phyloP scores from a whole-genome alignment of 2,329 filamentous ascomycete genomes.

The Pseudocercospora macadamiae region DNA sequence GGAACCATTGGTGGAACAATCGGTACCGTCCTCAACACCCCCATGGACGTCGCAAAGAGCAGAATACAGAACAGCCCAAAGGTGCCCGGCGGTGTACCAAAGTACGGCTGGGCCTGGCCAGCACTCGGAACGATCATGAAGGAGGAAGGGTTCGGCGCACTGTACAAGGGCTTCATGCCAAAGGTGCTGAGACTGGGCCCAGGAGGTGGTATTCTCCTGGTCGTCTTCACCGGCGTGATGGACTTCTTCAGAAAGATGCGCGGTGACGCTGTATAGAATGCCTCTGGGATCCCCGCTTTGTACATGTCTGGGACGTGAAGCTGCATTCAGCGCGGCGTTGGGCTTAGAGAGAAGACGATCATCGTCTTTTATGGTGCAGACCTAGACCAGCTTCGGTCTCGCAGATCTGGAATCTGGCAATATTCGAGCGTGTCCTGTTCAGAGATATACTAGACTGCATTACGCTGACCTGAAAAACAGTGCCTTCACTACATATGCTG shows the following conservation, averaged over 20 bases:
- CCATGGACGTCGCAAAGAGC: slow-evolving; percentile 96
- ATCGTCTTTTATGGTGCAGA: background rate
- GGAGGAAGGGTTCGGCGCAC: slow-evolving; percentile 87
- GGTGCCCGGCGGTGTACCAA: slow-evolving; percentile 77
- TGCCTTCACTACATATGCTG: background rate
- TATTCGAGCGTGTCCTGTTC: background rate
- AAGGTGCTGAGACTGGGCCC: slow-evolving; percentile 83
- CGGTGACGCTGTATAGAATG: slow-evolving; percentile 1
- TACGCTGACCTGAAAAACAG: background rate
- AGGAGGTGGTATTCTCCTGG: slow-evolving; percentile 73
- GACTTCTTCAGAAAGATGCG: slow-evolving; percentile 83
- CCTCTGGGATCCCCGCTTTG: background rate
- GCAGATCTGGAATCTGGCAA: background rate
- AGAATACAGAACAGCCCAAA: slow-evolving; percentile 93
- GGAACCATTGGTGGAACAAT: slow-evolving; percentile 86
- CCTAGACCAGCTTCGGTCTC: background rate
- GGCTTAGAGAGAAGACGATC: background rate
- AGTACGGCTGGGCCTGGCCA: slow-evolving; percentile 99
- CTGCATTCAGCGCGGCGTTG: slow-evolving; percentile 3
- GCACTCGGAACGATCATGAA: slow-evolving; percentile 81
- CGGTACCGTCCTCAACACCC: slow-evolving; percentile 91
- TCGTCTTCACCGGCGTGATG: slow-evolving; percentile 85
- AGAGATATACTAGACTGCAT: background rate
- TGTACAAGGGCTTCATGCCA: slow-evolving; percentile 97
- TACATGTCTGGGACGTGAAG: background rate